phyloP scores from a whole-genome alignment of 129 eudicot species.

The Daucus carota region DNA sequence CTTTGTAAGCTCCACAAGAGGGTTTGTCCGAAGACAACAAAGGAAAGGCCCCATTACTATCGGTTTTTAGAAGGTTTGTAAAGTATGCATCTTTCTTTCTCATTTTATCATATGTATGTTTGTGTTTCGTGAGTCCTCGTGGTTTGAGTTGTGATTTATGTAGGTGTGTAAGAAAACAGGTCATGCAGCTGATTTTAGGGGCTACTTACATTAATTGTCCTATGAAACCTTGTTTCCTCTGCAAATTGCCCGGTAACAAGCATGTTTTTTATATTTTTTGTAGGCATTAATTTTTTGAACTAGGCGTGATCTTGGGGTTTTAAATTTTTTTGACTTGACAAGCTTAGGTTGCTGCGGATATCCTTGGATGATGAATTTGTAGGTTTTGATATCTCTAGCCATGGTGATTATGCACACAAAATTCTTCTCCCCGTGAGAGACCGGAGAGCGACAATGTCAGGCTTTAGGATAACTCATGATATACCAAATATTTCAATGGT shows the following conservation, averaged over 20 bases:
- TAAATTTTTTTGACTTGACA: slow-evolving; percentile 14
- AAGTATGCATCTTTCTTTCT: slow-evolving; percentile 28
- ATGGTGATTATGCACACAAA: slow-evolving; percentile 63
- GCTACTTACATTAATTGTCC: slow-evolving; percentile 96
- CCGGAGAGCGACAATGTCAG: slow-evolving; percentile 40
- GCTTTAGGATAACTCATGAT: slow-evolving; percentile 36
- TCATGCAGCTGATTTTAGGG: slow-evolving; percentile 98
- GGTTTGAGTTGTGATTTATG: not conserved
- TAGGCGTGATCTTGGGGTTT: not conserved
- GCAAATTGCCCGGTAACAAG: slow-evolving; percentile 85
- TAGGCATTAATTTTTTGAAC: not conserved
- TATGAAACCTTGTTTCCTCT: slow-evolving; percentile 96
- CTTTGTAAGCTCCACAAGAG: not conserved
- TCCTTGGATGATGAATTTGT: slow-evolving; percentile 47
- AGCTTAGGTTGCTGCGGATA: slow-evolving; percentile 45
- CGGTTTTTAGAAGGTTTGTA: slow-evolving; percentile 78
- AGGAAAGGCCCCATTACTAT: slow-evolving; percentile 59
- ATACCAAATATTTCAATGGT: too few species aligned
- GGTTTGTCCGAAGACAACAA: slow-evolving; percentile 19
- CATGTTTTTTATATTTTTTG: too few species aligned
- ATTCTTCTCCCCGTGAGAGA: slow-evolving; percentile 29
- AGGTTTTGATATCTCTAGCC: slow-evolving; percentile 64
- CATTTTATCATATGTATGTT: not conserved
- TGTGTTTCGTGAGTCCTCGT: not conserved
- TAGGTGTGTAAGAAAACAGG: slow-evolving; percentile 92